Evolutionary conservation across 2,329 filamentous ascomycete genomes (phyloP), one percentile per base, ranked within the genome.

Genomic region (Apiospora saccharicola): DNA sequence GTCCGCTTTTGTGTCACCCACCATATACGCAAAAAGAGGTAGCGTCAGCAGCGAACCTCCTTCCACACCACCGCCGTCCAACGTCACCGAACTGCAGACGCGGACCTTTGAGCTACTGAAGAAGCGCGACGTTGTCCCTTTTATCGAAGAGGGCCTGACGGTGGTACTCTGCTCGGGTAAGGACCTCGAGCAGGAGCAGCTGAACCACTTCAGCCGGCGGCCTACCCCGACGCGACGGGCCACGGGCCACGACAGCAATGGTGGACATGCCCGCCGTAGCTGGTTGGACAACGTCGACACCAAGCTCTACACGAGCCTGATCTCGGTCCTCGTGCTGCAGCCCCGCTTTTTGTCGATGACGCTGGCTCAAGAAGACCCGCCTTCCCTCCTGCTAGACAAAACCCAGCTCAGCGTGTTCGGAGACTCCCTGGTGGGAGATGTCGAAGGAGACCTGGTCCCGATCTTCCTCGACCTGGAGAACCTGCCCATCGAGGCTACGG

Each of bases 31-130:
- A 71, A 69, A 82, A 75, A 77, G 81, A 67, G 73, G 76, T 75
- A 79, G 81, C 74, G 73, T 77, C 46, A 79, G 76, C 68, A 81
- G 78, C 74, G 77, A 86, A 44, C 86, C 86, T 7, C 91, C 93
- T 0, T 86, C 88, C 16, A 94, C 94, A 0, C 93, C 94, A 10
- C 93, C 94, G 2, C 94, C 94, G 0, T 90, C 93, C 46, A 93
- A 90, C 51, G 86, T 96, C 16, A 89, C 89, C 24, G 95, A 98
- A 79, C 87, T 98, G 41, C 94, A 98, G 82, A 87, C 86, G 13
- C 91, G 93, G 68, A 98, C 96, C 0, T 98, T 98, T 79, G 88
- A 89, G 37, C 90, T 93, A n/a, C 87, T 99, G n/a, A 92, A 91
- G 76, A 92, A 91, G 77, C 90, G 93, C 76, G 89, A 91, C 75